phyloP scores from a whole-genome alignment of 257 asterid genomes.

The Solanum stenotomum region DNA sequence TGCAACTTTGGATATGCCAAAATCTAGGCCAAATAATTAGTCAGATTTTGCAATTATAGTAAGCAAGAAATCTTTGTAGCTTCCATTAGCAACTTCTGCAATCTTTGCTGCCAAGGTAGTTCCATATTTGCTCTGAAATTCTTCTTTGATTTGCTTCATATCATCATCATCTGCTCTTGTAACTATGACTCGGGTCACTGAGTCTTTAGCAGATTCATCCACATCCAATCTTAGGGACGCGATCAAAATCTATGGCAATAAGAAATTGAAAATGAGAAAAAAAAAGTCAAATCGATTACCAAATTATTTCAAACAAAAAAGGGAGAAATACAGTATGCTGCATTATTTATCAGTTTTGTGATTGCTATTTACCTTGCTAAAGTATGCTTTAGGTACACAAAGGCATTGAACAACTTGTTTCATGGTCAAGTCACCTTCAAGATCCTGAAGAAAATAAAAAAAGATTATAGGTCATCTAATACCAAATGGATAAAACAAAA shows the following conservation, averaged over 20 bases:
- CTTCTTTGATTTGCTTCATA: constrained; percentile 60
- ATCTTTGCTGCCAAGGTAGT: constrained; percentile 33
- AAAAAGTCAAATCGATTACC: background rate
- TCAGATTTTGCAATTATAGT: constrained; percentile 35
- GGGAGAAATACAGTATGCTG: background rate
- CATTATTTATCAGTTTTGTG: background rate
- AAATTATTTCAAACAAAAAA: background rate
- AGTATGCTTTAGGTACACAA: constrained; percentile 48
- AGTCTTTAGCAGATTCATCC: constrained; percentile 52
- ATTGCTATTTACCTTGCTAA: constrained; percentile 38
- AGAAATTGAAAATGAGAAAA: background rate
- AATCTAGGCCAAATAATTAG: background rate
- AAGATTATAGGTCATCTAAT: background rate
- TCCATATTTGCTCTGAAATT: constrained; percentile 27
- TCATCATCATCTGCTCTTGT: constrained; percentile 74
- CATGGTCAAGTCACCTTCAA: constrained; percentile 20
- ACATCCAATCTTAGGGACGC: constrained; percentile 34
- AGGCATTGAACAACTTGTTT: constrained; percentile 57
- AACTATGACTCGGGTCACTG: constrained; percentile 54
- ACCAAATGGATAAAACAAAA: too few species aligned
- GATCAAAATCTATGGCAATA: constrained; percentile 29
- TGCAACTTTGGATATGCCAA: background rate
- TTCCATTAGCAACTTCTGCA: constrained; percentile 67
- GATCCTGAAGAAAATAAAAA: constrained; percentile 29
- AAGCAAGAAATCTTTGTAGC: constrained; percentile 67